These are phyloP conservation scores for Metschnikowia matae DNA, from an alignment of 805 yeast genomes.

Conservation along the genomic window DNA sequence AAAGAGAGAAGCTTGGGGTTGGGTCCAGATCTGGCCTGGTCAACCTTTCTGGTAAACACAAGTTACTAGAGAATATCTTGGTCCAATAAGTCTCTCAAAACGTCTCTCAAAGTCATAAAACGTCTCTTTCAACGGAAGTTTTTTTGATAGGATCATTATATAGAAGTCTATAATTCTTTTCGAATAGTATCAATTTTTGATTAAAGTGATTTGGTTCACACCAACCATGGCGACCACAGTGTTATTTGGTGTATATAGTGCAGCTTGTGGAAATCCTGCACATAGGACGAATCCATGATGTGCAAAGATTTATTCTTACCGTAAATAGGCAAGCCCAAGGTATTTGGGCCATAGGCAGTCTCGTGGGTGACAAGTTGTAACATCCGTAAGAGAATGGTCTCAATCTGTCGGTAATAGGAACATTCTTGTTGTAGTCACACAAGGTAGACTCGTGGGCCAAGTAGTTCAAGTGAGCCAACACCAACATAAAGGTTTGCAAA, in stretches of 20 bases:
- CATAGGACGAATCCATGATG: constrained; percentile 46
- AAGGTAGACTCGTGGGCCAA: constrained; percentile 57
- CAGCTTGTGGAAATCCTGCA: constrained; percentile 56
- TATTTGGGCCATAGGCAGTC: constrained; percentile 67
- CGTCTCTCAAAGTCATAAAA: too few species aligned
- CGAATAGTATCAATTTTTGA: too few species aligned
- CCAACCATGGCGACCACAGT: constrained; percentile 88
- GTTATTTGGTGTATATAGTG: constrained; percentile 77
- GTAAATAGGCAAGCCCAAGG: constrained; percentile 81
- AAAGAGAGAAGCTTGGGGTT: neutral
- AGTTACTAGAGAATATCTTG: too few species aligned
- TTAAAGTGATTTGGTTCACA: too few species aligned
- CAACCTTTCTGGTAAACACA: constrained; percentile 9
- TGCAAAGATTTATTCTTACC: constrained; percentile 72
- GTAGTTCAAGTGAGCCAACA: constrained; percentile 58
- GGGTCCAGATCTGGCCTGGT: constrained; percentile 2
- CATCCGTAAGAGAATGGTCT: constrained; percentile 73
- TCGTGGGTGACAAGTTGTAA: constrained; percentile 71
- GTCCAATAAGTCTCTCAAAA: too few species aligned
- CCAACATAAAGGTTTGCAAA: constrained; percentile 50
- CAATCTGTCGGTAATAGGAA: constrained; percentile 59
- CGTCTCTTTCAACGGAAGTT: too few species aligned
- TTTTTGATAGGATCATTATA: too few species aligned
- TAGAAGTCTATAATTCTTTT: too few species aligned
- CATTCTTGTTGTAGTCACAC: constrained; percentile 56